Conservation (phyloP, 768 basidiomycete species). For the Gloeopeniophorella convolvens region DNA sequence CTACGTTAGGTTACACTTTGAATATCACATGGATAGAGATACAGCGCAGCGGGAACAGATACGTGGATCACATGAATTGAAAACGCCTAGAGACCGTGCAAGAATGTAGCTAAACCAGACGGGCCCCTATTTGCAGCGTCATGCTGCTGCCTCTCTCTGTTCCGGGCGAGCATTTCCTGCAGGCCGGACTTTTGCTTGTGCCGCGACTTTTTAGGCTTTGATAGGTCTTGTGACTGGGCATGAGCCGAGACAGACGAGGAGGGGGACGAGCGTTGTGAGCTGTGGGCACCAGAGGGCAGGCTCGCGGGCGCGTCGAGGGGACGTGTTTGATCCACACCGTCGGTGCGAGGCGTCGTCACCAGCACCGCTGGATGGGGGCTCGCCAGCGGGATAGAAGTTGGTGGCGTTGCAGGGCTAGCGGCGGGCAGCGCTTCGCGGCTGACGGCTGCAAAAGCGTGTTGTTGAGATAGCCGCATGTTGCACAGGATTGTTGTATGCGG, state of each 20-base stretch:
- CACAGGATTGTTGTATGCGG: slow-evolving; percentile 24
- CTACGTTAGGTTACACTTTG: too few species aligned
- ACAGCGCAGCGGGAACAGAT: background rate
- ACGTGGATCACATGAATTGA: background rate
- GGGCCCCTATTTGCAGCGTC: slow-evolving; percentile 23
- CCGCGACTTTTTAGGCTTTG: slow-evolving; percentile 23
- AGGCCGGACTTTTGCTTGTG: slow-evolving; percentile 52
- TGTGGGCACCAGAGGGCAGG: background rate
- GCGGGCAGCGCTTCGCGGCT: background rate
- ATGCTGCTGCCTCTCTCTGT: slow-evolving; percentile 45
- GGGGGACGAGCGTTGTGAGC: background rate
- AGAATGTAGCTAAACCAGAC: slow-evolving; percentile 9
- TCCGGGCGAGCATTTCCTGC: slow-evolving; percentile 58
- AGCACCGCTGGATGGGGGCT: too few species aligned
- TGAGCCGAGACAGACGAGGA: background rate
- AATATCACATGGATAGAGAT: too few species aligned
- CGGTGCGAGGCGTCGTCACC: slow-evolving; percentile 6
- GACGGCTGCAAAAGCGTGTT: slow-evolving; percentile 23
- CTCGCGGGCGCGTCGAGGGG: background rate
- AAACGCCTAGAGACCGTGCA: slow-evolving; percentile 6
- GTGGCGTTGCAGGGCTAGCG: background rate
- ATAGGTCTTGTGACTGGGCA: background rate
- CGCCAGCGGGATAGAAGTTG: slow-evolving; percentile 1
- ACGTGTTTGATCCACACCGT: slow-evolving; percentile 1
- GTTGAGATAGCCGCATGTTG: slow-evolving; percentile 25